A percentile compares a stretch with the other conserved stretches of the same genome.
Conservation (phyloP, 768 basidiomycete species). For the Mycena pura region DNA sequence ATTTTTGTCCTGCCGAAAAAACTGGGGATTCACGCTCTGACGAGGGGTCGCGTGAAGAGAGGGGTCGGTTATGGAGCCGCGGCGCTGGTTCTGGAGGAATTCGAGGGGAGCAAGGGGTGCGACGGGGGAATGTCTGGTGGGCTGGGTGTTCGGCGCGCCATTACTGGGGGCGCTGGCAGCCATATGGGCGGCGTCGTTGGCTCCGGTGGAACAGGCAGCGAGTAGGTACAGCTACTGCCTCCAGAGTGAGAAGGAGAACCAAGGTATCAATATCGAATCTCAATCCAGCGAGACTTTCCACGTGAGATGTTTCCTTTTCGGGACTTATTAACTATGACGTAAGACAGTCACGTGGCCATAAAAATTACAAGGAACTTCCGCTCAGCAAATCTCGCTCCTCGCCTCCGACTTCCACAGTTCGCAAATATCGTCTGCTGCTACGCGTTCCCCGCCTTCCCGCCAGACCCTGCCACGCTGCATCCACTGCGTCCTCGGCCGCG, state of each 20-base stretch:
- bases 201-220: background rate
- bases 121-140: slow-evolving; percentile 54
- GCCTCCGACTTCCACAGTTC: slow-evolving; percentile 48
- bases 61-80: slow-evolving; percentile 86
- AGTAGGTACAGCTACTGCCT: background rate
- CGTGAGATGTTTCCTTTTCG: background rate
- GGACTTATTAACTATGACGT: slow-evolving; percentile 19
- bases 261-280: background rate
- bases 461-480: slow-evolving; percentile 33
- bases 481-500: slow-evolving; percentile 64
- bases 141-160: slow-evolving; percentile 37
- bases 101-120: slow-evolving; percentile 78
- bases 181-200: background rate
- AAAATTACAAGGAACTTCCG: slow-evolving; percentile 31
- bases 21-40: slow-evolving; percentile 21
- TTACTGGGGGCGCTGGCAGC: slow-evolving; percentile 20
- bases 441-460: slow-evolving; percentile 53
- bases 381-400: slow-evolving; percentile 43
- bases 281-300: background rate
- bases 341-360: too few relatives aligned
- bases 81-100: slow-evolving; percentile 79
- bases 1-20: slow-evolving; percentile 35
- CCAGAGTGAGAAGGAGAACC: slow-evolving; percentile 5
- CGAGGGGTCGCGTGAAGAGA: slow-evolving; percentile 63
- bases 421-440: slow-evolving; percentile 60